Evolutionary conservation across 345 rosid species (phyloP).

Genomic region (Garcia nutans): DNA sequence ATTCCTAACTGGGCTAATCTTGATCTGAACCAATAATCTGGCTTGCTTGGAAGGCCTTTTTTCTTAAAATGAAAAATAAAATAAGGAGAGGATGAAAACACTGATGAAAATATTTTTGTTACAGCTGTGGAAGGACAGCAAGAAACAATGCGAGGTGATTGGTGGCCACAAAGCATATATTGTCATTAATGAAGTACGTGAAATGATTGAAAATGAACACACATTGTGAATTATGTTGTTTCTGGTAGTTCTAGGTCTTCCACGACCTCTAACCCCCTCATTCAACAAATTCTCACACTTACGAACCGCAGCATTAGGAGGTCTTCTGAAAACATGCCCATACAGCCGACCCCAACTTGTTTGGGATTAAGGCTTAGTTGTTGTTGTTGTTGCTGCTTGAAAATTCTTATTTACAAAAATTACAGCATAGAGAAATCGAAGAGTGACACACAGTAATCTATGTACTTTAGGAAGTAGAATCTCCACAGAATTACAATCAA

Average conservation of each 20-base stretch:
- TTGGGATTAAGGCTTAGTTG: no score
- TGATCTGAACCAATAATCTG: constrained; percentile 3
- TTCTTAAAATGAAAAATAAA: no score
- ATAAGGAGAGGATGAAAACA: background rate
- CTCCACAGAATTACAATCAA: background rate
- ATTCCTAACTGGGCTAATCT: background rate
- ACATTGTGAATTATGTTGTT: constrained; percentile 12
- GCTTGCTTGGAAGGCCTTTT: background rate
- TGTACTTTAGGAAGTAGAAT: background rate
- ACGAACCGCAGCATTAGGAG: no score
- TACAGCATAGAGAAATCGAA: background rate
- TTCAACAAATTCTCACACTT: no score
- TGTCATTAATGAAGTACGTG: constrained; percentile 62
- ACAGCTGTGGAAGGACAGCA: constrained; percentile 77
- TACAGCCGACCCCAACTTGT: no score
- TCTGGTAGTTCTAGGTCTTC: no score
- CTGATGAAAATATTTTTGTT: constrained; percentile 3
- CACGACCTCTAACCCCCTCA: no score
- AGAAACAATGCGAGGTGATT: constrained; percentile 76
- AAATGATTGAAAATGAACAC: constrained; percentile 66
- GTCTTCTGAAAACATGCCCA: no score
- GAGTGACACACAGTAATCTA: background rate
- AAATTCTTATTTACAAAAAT: background rate
- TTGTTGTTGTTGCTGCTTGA: no score
- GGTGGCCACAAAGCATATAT: constrained; percentile 85